Evolutionary conservation across 2,329 filamentous ascomycete genomes (phyloP).

Genomic region (Thyridium curvatum): DNA sequence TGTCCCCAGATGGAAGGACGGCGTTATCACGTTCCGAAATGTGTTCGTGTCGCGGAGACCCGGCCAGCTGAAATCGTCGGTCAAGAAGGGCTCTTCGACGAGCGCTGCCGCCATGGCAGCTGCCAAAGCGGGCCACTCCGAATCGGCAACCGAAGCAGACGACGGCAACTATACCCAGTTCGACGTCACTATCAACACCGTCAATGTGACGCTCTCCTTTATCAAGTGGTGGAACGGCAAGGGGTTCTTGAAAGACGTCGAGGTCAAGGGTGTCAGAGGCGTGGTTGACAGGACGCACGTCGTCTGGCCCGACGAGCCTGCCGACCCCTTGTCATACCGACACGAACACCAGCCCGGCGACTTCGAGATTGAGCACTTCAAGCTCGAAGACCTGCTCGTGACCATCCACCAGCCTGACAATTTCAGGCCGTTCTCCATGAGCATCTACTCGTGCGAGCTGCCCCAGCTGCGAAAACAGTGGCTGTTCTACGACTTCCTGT

Average conservation of each 20-base stretch:
- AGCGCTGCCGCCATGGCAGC: conserved; percentile 82
- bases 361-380: conserved; percentile 96
- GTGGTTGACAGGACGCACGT: conserved; percentile 88
- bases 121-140: conserved; percentile 50
- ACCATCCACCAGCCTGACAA: conserved; percentile 85
- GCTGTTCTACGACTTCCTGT: conserved; percentile 96
- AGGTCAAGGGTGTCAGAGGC: conserved; percentile 87
- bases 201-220: conserved; percentile 95
- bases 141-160: conserved; percentile 44
- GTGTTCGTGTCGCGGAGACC: conserved; percentile 92
- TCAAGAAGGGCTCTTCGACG: conserved; percentile 85
- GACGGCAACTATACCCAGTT: conserved; percentile 98
- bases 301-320: conserved; percentile 57
- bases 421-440: conserved; percentile 92
- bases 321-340: conserved; percentile 81
- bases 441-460: conserved; percentile 92
- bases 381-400: conserved; percentile 85
- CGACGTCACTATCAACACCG: conserved; percentile 87
- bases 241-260: conserved; percentile 83
- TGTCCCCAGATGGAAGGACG: conserved; percentile 90
- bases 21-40: conserved; percentile 93
- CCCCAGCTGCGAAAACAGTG: conserved; percentile 91
- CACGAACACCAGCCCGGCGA: conserved; percentile 86
- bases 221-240: conserved; percentile 99
- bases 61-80: conserved; percentile 72